Conservation (phyloP, 2,329 filamentous ascomycete genomes). For the Alternaria longipes region DNA sequence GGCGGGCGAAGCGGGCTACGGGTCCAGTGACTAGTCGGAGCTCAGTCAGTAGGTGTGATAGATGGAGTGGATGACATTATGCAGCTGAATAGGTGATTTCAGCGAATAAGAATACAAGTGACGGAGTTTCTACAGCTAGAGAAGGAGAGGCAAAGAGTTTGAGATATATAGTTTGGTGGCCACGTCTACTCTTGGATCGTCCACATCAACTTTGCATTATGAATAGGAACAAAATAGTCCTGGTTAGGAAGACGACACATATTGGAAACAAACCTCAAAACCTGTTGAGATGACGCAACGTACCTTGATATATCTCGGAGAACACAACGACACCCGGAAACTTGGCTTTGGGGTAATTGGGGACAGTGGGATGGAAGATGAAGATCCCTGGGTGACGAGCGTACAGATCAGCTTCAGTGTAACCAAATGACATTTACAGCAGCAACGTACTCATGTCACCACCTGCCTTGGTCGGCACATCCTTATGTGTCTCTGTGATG, state of each 20-base stretch:
- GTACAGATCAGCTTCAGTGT: constrained; percentile 2
- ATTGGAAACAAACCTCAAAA: background rate
- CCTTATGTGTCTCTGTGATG: constrained; percentile 66
- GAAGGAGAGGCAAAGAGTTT: background rate
- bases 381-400: constrained; percentile 73
- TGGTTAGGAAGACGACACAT: background rate
- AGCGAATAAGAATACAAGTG: background rate
- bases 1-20: constrained; percentile 86
- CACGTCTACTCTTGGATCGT: background rate
- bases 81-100: background rate
- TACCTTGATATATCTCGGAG: constrained; percentile 95
- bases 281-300: background rate
- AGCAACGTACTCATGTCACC: constrained; percentile 65
- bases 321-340: constrained; percentile 91
- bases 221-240: background rate
- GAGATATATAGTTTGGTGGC: background rate
- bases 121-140: background rate
- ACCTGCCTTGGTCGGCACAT: constrained; percentile 67
- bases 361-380: constrained; percentile 84
- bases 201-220: background rate
- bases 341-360: constrained; percentile 86
- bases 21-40: constrained; percentile 75
- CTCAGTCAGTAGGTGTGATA: background rate
- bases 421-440: constrained; percentile 10
- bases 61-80: background rate